phyloP scores from a whole-genome alignment of 345 rosid species.

The Lepidium didymum region DNA sequence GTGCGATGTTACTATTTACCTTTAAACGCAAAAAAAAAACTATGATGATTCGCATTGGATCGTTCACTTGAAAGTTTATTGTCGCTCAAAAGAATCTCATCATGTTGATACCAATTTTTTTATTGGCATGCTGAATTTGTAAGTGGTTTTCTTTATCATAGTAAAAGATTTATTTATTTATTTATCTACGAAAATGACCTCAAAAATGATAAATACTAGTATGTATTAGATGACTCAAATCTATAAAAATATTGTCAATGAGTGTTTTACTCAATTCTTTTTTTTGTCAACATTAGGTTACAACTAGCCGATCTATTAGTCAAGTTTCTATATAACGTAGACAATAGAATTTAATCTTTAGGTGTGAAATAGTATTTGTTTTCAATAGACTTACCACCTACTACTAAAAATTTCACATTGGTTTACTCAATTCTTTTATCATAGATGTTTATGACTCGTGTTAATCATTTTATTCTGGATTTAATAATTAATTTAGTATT shows the following conservation, averaged over 20 bases:
- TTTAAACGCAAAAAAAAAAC: neutral
- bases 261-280: too few species aligned
- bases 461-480: neutral
- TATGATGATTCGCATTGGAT: neutral
- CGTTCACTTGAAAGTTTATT: conserved; percentile 3
- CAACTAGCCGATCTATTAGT: too few species aligned
- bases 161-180: neutral
- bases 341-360: too few species aligned
- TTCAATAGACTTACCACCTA: too few species aligned
- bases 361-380: too few species aligned
- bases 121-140: conserved; percentile 1
- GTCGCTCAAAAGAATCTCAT: neutral
- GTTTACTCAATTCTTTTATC: neutral
- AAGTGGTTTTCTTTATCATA: neutral
- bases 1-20: conserved; percentile 25
- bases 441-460: neutral
- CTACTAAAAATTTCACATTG: too few species aligned
- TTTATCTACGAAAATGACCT: neutral
- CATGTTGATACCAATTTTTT: neutral
- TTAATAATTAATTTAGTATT: neutral
- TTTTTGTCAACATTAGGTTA: too few species aligned
- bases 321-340: too few species aligned
- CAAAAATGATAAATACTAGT: neutral
- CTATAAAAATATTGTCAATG: too few species aligned
- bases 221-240: neutral